Evolutionary conservation across 306 rosid genomes (phyloP), one percentile per base, ranked within the genome.

Genomic region (Quercus ilex): DNA sequence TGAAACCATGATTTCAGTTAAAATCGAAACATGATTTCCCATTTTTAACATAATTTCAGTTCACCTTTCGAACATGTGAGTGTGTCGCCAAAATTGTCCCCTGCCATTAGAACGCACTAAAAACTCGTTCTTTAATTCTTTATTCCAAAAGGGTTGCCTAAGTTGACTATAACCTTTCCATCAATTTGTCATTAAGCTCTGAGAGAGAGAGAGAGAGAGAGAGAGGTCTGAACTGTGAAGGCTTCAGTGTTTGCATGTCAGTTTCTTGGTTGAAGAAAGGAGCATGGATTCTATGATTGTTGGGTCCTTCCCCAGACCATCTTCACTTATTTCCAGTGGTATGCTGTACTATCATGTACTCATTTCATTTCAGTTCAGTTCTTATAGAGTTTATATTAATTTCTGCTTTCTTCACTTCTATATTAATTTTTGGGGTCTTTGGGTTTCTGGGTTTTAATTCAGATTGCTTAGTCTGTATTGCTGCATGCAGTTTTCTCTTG

Each of bases 211-310:
- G 31, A 3, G 68, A 60, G 69, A 2, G 9, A 11, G 3, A 62
- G 8, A 46, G 15, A 11, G 52, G 14, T 12, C 53, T 49, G 53
- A 49, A 49, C 53, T 49, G 15, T 13, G 15, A 49, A 49, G 53
- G 53, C 15, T 49, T 49, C 53, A 49, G 15, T 49, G 69, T 63
- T 28, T 63, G 58, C 55, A 35, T 46, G 18, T 21, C 23, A 13
- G 35, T 62, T 38, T 55, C 38, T 41, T 35, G 18, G 26, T 55
- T 38, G 69, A 52, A 78, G 77, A n/a, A 55, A 6, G 9, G 9
- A 65, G 9, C 58, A 88, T 86, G 92, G 90, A 82, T 56, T 84
- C 83, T 74, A 28, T 80, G 81, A 79, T 82, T 76, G 57, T 83
- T 74, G 79, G 84, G 35, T 77, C 88, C 43, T 80, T 78, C 26